phyloP scores from a whole-genome alignment of 306 rosid genomes.

The Casuarina glauca region DNA sequence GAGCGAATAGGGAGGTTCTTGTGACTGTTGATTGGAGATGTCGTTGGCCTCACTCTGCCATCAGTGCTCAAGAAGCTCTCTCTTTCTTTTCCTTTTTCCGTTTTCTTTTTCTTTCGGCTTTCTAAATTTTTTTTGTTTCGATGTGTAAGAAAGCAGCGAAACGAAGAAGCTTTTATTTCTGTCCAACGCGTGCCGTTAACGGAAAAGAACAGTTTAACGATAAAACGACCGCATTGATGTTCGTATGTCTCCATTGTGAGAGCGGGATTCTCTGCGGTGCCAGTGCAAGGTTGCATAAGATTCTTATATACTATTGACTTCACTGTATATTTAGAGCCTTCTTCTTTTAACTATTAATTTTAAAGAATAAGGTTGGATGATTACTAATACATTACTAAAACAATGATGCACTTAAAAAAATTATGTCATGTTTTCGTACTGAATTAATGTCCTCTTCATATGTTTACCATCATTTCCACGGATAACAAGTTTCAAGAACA shows the following conservation, averaged over 20 bases:
- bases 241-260: not conserved
- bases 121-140: constrained; percentile 15
- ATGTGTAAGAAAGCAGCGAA: constrained; percentile 39
- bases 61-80: constrained; percentile 29
- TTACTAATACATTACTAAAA: no score
- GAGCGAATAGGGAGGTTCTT: not conserved
- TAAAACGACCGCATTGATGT: not conserved
- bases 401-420: no score
- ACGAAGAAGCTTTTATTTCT: constrained; percentile 21
- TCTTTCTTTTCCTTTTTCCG: not conserved
- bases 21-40: constrained; percentile 24
- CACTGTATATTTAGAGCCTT: no score
- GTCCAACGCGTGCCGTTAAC: constrained; percentile 35
- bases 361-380: no score
- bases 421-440: no score
- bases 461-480: no score
- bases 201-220: constrained; percentile 54
- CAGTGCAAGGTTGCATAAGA: not conserved
- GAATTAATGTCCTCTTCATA: no score
- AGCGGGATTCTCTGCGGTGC: not conserved
- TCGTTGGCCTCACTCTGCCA: constrained; percentile 25
- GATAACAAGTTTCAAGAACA: no score
- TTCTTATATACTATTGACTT: no score
- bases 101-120: not conserved
- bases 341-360: no score